Evolutionary conservation across 2,329 filamentous ascomycete genomes (phyloP).

Genomic region (Venturia asperata): DNA sequence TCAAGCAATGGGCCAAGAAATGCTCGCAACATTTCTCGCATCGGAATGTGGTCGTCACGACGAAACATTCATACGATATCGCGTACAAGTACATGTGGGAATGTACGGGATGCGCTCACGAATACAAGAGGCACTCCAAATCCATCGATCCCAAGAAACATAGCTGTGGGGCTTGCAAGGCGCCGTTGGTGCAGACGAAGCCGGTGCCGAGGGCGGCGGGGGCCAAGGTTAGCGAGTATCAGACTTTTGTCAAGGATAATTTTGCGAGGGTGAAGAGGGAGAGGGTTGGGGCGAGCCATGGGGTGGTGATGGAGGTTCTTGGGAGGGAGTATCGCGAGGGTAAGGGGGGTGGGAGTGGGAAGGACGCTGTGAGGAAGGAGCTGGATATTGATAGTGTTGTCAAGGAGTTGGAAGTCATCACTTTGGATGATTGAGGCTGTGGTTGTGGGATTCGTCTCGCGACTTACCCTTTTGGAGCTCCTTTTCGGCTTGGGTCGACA

Average conservation of each 20-base stretch:
- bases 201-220: slow-evolving; percentile 56
- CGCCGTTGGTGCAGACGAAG: slow-evolving; percentile 64
- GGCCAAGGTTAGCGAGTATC: slow-evolving; percentile 40
- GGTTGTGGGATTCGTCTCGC: background rate
- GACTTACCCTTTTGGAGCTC: too few relatives aligned
- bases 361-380: background rate
- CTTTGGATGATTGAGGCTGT: slow-evolving; percentile 20
- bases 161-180: slow-evolving; percentile 70
- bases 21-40: slow-evolving; percentile 51
- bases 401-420: slow-evolving; percentile 20
- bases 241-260: slow-evolving; percentile 58
- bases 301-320: slow-evolving; percentile 62
- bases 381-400: slow-evolving; percentile 17
- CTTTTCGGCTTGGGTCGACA: too few relatives aligned
- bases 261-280: slow-evolving; percentile 54
- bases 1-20: slow-evolving; percentile 64
- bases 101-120: slow-evolving; percentile 60
- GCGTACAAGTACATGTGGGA: slow-evolving; percentile 89
- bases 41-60: slow-evolving; percentile 69
- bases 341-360: slow-evolving; percentile 29
- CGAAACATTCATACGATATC: slow-evolving; percentile 83
- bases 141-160: slow-evolving; percentile 69
- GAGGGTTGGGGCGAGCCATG: slow-evolving; percentile 53
- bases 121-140: slow-evolving; percentile 78
- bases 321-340: slow-evolving; percentile 54